Conservation (phyloP, 2,329 filamentous ascomycete genomes). For the Pyrenophora graminea region DNA sequence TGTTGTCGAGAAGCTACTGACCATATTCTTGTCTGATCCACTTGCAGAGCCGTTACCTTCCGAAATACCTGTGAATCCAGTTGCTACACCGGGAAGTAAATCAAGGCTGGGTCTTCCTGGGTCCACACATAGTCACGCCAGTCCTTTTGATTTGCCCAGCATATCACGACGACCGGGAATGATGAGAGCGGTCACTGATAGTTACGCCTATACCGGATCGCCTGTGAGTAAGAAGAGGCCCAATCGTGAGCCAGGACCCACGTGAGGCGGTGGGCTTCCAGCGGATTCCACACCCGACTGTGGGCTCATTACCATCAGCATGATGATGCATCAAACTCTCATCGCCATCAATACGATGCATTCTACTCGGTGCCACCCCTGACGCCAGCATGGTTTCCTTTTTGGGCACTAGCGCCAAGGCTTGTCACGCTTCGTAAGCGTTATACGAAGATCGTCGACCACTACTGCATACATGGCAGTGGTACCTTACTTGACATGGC, state of each 20-base stretch:
- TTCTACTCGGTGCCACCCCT: neutral
- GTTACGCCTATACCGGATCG: slow-evolving; percentile 28
- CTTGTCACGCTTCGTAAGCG: slow-evolving; percentile 8
- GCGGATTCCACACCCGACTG: neutral
- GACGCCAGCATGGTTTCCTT: neutral
- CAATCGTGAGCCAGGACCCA: neutral
- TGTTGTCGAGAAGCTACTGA: slow-evolving; percentile 53
- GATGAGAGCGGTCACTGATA: slow-evolving; percentile 21
- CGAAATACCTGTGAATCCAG: slow-evolving; percentile 16
- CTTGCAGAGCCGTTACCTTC: slow-evolving; percentile 31
- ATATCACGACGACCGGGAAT: slow-evolving; percentile 21
- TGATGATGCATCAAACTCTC: neutral
- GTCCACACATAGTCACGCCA: slow-evolving; percentile 30
- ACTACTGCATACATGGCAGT: slow-evolving; percentile 3
- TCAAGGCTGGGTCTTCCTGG: slow-evolving; percentile 21
- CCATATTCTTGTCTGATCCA: slow-evolving; percentile 54
- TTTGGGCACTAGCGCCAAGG: neutral
- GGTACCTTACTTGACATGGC: neutral
- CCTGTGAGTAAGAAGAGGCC: slow-evolving; percentile 28
- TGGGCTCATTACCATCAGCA: neutral
- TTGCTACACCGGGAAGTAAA: slow-evolving; percentile 38
- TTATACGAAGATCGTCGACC: slow-evolving; percentile 7
- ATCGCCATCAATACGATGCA: neutral
- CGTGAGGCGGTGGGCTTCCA: neutral
- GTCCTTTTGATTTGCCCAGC: slow-evolving; percentile 43